These are phyloP conservation scores for Salvia splendens DNA, from an alignment of 257 asterid species.

Conservation along the genomic window DNA sequence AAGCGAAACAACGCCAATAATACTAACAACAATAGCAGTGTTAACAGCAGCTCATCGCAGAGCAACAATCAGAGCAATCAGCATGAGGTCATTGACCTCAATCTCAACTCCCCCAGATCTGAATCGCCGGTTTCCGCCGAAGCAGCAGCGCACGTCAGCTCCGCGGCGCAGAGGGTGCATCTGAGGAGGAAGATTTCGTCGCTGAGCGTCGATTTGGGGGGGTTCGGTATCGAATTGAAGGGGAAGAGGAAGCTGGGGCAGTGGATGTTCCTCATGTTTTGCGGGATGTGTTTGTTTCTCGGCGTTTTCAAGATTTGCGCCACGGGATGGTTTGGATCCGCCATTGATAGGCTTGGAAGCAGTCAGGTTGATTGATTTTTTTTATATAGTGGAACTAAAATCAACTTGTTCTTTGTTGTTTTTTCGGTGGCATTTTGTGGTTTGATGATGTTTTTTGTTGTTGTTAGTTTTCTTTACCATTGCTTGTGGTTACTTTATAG, in stretches of 20 bases:
- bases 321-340: conserved; percentile 95
- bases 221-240: conserved; percentile 67
- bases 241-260: conserved; percentile 75
- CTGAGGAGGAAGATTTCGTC: conserved; percentile 73
- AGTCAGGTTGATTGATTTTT: conserved; percentile 49
- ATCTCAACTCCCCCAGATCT: conserved; percentile 87
- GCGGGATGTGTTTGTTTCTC: conserved; percentile 76
- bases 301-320: conserved; percentile 89
- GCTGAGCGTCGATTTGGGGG: conserved; percentile 65
- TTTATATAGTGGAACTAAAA: not conserved
- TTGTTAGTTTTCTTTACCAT: conserved; percentile 7
- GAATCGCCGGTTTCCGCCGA: conserved; percentile 55
- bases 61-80: conserved; percentile 38
- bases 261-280: conserved; percentile 76
- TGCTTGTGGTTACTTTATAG: conserved; percentile 16
- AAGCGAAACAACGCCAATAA: conserved; percentile 53
- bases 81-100: conserved; percentile 78
- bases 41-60: conserved; percentile 41
- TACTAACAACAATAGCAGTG: conserved; percentile 30
- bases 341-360: conserved; percentile 63
- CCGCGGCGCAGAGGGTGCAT: conserved; percentile 67
- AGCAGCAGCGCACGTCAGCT: conserved; percentile 57
- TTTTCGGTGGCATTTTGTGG: not conserved
- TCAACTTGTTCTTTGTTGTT: conserved; percentile 11
- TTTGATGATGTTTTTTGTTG: conserved; percentile 20